Conservation (phyloP, 805 yeast species). For the Yarrowia divulgata region DNA sequence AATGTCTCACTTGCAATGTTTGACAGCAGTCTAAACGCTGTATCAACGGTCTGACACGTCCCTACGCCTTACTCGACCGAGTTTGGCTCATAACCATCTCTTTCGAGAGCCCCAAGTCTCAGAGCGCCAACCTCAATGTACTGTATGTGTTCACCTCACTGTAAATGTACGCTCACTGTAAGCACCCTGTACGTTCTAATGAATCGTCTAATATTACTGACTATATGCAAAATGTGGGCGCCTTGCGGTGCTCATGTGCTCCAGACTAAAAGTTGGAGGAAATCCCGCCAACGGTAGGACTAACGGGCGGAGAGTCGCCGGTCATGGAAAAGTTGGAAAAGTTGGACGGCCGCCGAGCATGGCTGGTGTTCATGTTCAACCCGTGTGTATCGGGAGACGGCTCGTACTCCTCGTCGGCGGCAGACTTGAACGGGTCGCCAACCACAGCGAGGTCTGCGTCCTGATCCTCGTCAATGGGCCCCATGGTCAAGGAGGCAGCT, state of each 20-base stretch:
- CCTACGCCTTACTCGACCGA: no score
- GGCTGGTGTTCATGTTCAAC: conserved; percentile 3
- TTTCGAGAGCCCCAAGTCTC: no score
- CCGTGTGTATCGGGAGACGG: conserved; percentile 32
- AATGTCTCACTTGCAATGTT: no score
- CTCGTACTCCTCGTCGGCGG: conserved; percentile 8
- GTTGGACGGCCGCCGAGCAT: conserved; percentile 8
- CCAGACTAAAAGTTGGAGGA: conserved; percentile 30
- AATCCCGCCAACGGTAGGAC: conserved; percentile 23
- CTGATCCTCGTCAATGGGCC: conserved; percentile 21
- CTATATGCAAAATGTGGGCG: conserved; percentile 20
- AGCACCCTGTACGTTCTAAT: no score
- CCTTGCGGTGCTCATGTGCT: no score
- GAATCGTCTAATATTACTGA: not conserved
- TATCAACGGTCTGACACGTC: no score
- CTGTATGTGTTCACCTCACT: no score
- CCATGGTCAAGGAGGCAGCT: conserved; percentile 26
- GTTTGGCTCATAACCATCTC: no score
- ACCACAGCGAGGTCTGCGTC: not conserved
- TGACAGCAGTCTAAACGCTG: no score
- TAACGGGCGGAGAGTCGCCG: conserved; percentile 28
- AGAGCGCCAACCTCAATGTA: no score
- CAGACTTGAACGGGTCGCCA: conserved; percentile 18
- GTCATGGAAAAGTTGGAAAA: conserved; percentile 16
- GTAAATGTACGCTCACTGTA: no score